Evolutionary conservation across 768 basidiomycete species (phyloP), one percentile per base, ranked within the genome.

Genomic region (Serpula lacrymans): DNA sequence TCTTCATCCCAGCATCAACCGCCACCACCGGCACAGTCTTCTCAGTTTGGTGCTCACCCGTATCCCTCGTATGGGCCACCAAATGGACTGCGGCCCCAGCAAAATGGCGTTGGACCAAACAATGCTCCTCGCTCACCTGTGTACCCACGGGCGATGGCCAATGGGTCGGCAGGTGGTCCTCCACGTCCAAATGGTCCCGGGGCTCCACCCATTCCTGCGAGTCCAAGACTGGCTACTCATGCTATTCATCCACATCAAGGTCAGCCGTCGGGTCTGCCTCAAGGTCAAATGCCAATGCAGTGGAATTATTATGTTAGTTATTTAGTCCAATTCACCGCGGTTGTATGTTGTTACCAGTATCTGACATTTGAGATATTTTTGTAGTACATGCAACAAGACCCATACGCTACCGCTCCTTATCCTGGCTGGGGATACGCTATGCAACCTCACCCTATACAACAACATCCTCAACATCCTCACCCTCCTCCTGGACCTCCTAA

Each of bases 91-190:
- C 72, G 74, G 50, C 68, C 60, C 37, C 70, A 64, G 43, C 64
- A 58, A 44, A 71, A 70, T 65, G 64, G 71, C 51, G 54, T 64
- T 41, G 68, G 68, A 30, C 70, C 74, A 37, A 65, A 69, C 59
- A 69, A 69, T 41, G 72, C 69, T 18, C 82, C 85, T 29, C 74
- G 82, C 35, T 86, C 86, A 57, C 84, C 84, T 30, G 74, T 73
- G 23, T 85, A 78, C 59, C 50, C 72, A 25, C 78, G 85, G 22
- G 68, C 73, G 34, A 71, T 82, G 61, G 66, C 76, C 4, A 88
- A 86, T 53, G 83, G 84, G 30, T 65, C 55, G 52, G n/a, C n/a
- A n/a, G 72, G 69, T 39, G 47, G 50, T 20, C 60, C 49, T 23
- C 68, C 75, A 37, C 74, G 81, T 35, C 67, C 66, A 39, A 77